Base-by-base conservation (phyloP, 306 rosid species). In the Quercus agrifolia region DNA sequence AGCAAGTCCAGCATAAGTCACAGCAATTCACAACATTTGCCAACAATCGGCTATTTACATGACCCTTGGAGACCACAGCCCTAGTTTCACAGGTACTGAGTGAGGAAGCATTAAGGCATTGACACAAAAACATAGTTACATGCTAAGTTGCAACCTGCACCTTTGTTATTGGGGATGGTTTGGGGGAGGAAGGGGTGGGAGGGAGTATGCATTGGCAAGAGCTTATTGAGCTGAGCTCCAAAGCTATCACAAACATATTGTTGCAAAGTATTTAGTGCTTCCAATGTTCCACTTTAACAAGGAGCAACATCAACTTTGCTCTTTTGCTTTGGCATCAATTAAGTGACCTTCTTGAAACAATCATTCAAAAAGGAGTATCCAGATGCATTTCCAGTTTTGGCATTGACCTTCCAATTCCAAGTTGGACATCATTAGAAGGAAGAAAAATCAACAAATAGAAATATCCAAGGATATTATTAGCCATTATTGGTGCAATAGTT, bases 311-410 rank as follows among this genome's bases (percentile, higher is more conserved):
- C 87, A 79, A 79, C 87, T 86, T 80, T 67, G 94, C 91, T 64
- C 76, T 77, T 83, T 82, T 71, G 11, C 81, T 92, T 86, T 91
- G 56, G 97, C 98, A 92, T 88, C 97, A 76, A 87, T 62, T 61
- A 56, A 77, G 94, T 88, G 96, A 74, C 98, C 97, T 83, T 89
- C 66, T 82, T 74, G 89, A 89, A 94, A 92, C 80, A 81, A 86
- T 66, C 84, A 92, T 91, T 88, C 89, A 88, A 85, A 92, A 81
- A 91, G 93, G 90, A 74, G 97, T 94, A 92, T 94, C 97, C 70
- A 86, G 94, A 94, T 86, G 97, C 94, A 81, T 49, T 76, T 49
- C 8, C 5, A 31, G 51, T 63, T 64, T 67, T 59, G 10, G 52
- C 5, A 74, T 17, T 8, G 35, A 61, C 12, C 68, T 78, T 74